Evolutionary conservation across 1,284 basidiomycete genomes (phyloP), one percentile per base, ranked within the genome.

Genomic region (Moniliella sp.): DNA sequence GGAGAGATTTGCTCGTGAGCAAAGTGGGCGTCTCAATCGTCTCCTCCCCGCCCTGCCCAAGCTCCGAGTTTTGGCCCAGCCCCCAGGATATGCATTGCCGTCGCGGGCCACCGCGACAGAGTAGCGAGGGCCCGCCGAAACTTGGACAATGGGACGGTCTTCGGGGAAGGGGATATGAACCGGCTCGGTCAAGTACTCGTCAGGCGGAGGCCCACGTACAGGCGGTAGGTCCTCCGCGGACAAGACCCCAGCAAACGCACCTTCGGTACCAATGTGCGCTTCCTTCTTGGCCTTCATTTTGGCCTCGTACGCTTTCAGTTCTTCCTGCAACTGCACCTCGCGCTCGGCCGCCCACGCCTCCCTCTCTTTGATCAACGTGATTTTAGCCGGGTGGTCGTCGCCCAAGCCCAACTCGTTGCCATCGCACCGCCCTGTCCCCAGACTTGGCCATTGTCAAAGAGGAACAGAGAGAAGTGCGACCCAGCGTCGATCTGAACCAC

Each of bases 81-180:
- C 82, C 82, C 82, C 82, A 88, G 25, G 68, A 56, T 81, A 84
- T 40, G 81, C 64, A 16, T 76, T 75, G 8, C 82, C 82, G 27
- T 69, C 73, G 34, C 65, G 63, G 11, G 77, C 78, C 29, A 84
- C 69, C 3, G 78, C 83, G 39, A 84, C 69, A 47, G 76, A 83
- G 60, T 79, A 78, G 47, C 81, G 72, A 23, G 72, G 71, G 2
- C 83, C 84, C 7, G 70, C 73, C 2, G 76, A 71, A 44, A 91
- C 69, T 33, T 73, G 69, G 11, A 75, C 67, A 42, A 86, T 72
- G 4, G 72, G 73, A 52, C 82, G 78, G 63, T 68, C 18, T 60
- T 58, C 35, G 50, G 63, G 40, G 41, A 58, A 50, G 3, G 53
- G 43, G 16, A 58, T 46, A 9, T 41, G 43, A 4, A 46, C 50